Percentiles rank a stretch among this genome's conserved stretches.
These are phyloP conservation scores for Chlamydomonas reinhardtii DNA, from an alignment of 163 green algal genomes.

Conservation along the genomic window DNA sequence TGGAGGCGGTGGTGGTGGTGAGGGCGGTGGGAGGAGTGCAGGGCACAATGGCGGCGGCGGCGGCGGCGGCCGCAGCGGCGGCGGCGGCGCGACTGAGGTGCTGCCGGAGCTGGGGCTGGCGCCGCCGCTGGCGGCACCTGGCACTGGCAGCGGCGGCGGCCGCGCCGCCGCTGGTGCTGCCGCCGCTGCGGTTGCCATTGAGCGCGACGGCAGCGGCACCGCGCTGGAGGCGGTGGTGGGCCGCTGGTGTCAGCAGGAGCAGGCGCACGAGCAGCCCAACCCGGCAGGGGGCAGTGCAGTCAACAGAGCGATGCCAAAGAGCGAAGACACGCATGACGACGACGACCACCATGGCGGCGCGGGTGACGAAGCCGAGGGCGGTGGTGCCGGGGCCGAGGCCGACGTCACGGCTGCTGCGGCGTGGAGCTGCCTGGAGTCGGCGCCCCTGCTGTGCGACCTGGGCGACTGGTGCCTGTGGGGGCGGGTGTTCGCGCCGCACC, in stretches of 20 bases:
- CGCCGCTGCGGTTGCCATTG: too few relatives aligned
- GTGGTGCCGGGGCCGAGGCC: background rate
- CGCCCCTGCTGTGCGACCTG: slow-evolving; percentile 39
- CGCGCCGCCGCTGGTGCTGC: too few relatives aligned
- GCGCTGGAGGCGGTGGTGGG: too few relatives aligned
- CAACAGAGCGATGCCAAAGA: too few relatives aligned
- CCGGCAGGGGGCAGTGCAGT: too few relatives aligned
- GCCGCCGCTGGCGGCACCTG: background rate
- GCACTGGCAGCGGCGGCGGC: background rate
- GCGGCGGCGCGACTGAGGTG: background rate
- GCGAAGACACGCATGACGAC: too few relatives aligned
- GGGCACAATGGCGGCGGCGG: too few relatives aligned
- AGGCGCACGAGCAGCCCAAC: background rate
- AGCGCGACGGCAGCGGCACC: too few relatives aligned
- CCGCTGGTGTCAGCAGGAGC: background rate
- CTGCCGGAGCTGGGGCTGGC: slow-evolving; percentile 8
- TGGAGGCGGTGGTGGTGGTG: too few relatives aligned
- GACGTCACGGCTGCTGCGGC: background rate
- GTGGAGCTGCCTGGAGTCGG: background rate
- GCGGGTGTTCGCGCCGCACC: slow-evolving; percentile 19
- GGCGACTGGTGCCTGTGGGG: slow-evolving; percentile 11
- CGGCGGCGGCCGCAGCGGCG: background rate
- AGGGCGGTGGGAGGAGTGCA: too few relatives aligned
- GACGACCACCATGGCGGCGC: too few relatives aligned
- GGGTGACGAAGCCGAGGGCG: too few relatives aligned